These are phyloP conservation scores for Mimosa pudica DNA, from an alignment of 306 rosid genomes.

Conservation along the genomic window DNA sequence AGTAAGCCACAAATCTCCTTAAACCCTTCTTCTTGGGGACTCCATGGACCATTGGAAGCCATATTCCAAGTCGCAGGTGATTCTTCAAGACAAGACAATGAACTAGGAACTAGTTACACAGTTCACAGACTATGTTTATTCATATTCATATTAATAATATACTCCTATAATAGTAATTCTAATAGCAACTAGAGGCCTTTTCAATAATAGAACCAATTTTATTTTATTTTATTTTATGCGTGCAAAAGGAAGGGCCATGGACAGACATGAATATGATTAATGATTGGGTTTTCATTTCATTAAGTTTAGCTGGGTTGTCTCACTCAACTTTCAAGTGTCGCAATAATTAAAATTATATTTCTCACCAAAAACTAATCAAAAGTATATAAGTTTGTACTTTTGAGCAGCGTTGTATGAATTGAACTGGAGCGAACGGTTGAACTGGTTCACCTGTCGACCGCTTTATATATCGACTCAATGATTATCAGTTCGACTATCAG, in stretches of 20 bases:
- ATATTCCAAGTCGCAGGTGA: conserved; percentile 5
- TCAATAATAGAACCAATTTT: neutral
- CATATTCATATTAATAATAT: too few species aligned
- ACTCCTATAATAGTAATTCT: too few species aligned
- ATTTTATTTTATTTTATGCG: neutral
- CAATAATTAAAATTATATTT: neutral
- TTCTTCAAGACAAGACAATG: neutral
- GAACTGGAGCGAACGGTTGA: too few species aligned
- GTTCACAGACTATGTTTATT: neutral
- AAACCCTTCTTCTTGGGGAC: conserved; percentile 68
- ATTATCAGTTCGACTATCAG: too few species aligned
- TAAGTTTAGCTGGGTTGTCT: neutral
- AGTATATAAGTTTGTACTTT: too few species aligned
- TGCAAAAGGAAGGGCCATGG: neutral
- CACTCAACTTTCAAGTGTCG: neutral
- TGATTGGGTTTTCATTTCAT: neutral
- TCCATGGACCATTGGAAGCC: conserved; percentile 71
- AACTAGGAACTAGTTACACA: neutral
- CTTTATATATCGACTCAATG: too few species aligned
- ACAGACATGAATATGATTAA: neutral
- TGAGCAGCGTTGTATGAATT: too few species aligned
- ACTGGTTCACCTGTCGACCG: too few species aligned
- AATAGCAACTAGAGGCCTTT: neutral
- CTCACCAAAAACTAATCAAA: too few species aligned
- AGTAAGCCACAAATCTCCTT: conserved; percentile 64